Percentiles rank a stretch among this genome's conserved stretches.
phyloP scores from a whole-genome alignment of 805 yeast species.

The Saccharomycopsis sp. region DNA sequence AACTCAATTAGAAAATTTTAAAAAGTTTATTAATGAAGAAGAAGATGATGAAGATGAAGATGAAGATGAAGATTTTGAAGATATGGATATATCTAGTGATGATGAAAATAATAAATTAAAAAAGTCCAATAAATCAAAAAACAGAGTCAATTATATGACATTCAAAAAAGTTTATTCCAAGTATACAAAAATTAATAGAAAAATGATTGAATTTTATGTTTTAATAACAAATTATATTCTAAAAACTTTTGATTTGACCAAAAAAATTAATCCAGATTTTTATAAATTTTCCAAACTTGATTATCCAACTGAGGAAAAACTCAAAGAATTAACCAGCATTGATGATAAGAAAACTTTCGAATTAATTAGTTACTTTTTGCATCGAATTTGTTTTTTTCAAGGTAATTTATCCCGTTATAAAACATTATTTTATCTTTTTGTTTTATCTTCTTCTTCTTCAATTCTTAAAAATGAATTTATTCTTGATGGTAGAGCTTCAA shows the following conservation, averaged over 20 bases:
- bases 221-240: slow-evolving; percentile 3
- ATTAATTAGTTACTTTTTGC: slow-evolving; percentile 3
- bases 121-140: neutral
- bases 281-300: neutral
- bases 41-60: neutral
- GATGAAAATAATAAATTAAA: slow-evolving; percentile 1
- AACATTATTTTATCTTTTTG: slow-evolving; percentile 6
- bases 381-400: slow-evolving; percentile 10
- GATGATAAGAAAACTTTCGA: neutral
- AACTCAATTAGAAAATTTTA: slow-evolving; percentile 4
- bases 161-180: slow-evolving; percentile 7
- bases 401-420: slow-evolving; percentile 12
- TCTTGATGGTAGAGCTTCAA: neutral
- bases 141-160: neutral
- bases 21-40: neutral
- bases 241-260: neutral
- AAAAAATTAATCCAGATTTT: slow-evolving; percentile 1
- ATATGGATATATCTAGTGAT: too few relatives aligned
- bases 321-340: neutral
- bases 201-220: slow-evolving; percentile 6
- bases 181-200: slow-evolving; percentile 1
- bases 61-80: slow-evolving; percentile 4
- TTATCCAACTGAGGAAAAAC: neutral
- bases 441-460: slow-evolving; percentile 1
- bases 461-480: neutral